Percentiles rank a stretch among this genome's conserved stretches.
Evolutionary conservation across 1,284 basidiomycete genomes (phyloP).

Genomic region (Pascua guehoae): DNA sequence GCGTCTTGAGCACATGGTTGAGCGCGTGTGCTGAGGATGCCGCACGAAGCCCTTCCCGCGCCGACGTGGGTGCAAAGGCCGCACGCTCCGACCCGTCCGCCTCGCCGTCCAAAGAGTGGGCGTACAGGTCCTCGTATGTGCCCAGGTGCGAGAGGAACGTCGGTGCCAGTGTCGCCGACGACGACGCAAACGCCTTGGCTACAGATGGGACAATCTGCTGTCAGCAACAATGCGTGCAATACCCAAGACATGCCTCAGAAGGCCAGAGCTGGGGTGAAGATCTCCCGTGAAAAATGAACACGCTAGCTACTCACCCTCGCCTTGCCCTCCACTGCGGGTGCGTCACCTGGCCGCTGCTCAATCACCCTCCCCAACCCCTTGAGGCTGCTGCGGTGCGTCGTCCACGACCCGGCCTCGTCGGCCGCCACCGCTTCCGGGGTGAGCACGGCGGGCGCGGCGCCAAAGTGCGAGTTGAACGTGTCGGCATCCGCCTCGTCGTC

Average conservation of each 20-base stretch:
- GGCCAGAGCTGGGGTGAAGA: not conserved
- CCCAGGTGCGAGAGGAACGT: constrained; percentile 56
- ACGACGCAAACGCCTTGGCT: constrained; percentile 40
- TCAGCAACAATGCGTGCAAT: not conserved
- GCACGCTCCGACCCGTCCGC: constrained; percentile 42
- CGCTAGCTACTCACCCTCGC: constrained; percentile 31
- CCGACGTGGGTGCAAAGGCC: constrained; percentile 25
- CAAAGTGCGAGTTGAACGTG: constrained; percentile 47
- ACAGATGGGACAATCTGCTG: constrained; percentile 59
- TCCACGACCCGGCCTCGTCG: constrained; percentile 37
- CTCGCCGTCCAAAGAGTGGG: constrained; percentile 58
- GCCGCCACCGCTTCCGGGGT: constrained; percentile 22
- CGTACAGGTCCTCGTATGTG: constrained; percentile 66
- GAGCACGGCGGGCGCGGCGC: constrained; percentile 32
- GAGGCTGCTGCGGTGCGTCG: constrained; percentile 18
- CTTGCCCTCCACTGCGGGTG: constrained; percentile 24
- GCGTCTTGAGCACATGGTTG: constrained; percentile 87
- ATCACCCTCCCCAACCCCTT: constrained; percentile 56
- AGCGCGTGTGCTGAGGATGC: constrained; percentile 69
- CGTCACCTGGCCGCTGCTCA: constrained; percentile 55
- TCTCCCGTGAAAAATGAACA: not conserved
- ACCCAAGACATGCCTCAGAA: too few species aligned
- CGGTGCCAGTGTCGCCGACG: constrained; percentile 54
- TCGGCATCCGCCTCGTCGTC: constrained; percentile 36
- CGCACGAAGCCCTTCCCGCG: constrained; percentile 57